A percentile compares a stretch with the other conserved stretches of the same genome.
Conservation (phyloP, 805 yeast genomes). For the Tetrapisispora fleetii region DNA sequence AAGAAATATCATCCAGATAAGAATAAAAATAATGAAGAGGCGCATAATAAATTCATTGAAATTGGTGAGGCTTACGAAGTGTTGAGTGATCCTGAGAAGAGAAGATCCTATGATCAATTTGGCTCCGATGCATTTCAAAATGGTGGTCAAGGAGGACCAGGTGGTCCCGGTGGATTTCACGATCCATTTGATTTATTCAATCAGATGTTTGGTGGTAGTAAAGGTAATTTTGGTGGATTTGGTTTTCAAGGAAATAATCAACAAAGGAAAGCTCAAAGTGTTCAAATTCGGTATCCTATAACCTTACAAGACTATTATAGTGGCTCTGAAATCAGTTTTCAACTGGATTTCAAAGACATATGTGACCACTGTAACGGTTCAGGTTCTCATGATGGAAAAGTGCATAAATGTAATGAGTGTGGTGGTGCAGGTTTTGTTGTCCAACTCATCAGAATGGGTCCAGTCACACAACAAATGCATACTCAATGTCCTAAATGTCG, state of each 20-base stretch:
- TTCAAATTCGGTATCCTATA: conserved; percentile 46
- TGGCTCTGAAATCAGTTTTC: conserved; percentile 57
- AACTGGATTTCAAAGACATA: conserved; percentile 57
- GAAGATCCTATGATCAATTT: conserved; percentile 56
- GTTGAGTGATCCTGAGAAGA: conserved; percentile 60
- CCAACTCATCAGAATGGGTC: conserved; percentile 68
- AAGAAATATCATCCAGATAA: conserved; percentile 93
- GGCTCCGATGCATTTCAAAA: conserved; percentile 68
- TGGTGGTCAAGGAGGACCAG: conserved; percentile 31
- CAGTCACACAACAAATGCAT: conserved; percentile 82
- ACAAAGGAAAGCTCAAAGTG: conserved; percentile 51
- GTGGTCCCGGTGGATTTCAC: conserved; percentile 26
- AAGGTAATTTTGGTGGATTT: conserved; percentile 30
- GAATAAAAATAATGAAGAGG: conserved; percentile 71
- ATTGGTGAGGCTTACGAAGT: conserved; percentile 91
- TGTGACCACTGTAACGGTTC: conserved; percentile 76
- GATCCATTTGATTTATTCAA: conserved; percentile 31
- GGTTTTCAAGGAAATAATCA: conserved; percentile 34
- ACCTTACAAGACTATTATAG: conserved; percentile 56
- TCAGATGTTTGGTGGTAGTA: conserved; percentile 27
- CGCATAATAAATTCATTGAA: conserved; percentile 79
- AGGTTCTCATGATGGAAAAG: conserved; percentile 74
- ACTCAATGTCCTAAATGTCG: conserved; percentile 68
- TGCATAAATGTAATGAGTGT: conserved; percentile 58
- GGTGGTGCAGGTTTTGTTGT: conserved; percentile 63